Percentiles rank a stretch among this genome's conserved stretches.
phyloP scores from a whole-genome alignment of 2,329 filamentous ascomycete species.

The Septoria linicola region DNA sequence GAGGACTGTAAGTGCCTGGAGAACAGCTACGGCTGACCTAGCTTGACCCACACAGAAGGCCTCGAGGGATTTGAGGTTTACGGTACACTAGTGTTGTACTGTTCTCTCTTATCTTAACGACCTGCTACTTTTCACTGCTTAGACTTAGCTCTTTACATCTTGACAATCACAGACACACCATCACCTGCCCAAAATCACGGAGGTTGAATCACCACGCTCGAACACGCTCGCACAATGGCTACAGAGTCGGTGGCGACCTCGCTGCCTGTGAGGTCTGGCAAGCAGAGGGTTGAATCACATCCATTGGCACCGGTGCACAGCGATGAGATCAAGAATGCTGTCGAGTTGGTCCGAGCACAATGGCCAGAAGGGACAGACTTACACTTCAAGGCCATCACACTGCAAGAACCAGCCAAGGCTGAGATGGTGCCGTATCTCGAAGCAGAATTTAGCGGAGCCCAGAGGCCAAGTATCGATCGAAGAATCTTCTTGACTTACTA shows the following conservation, averaged over 20 bases:
- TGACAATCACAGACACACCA: too few species aligned
- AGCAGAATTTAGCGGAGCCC: conserved; percentile 40
- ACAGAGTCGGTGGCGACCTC: conserved; percentile 24
- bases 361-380: conserved; percentile 58
- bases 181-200: too few species aligned
- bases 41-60: conserved; percentile 1
- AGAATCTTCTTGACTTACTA: conserved; percentile 54
- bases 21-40: not conserved
- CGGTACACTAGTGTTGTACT: not conserved
- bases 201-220: too few species aligned
- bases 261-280: conserved; percentile 30
- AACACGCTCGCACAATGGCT: conserved; percentile 13
- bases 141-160: too few species aligned
- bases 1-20: too few species aligned
- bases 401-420: conserved; percentile 38
- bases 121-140: not conserved
- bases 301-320: conserved; percentile 60
- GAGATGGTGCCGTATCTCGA: conserved; percentile 37
- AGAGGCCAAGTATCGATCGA: conserved; percentile 48
- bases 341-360: conserved; percentile 50
- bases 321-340: conserved; percentile 56
- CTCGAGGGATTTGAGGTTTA: conserved; percentile 1
- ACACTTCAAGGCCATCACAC: conserved; percentile 65
- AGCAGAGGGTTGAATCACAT: conserved; percentile 42
- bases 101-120: not conserved